Conservation (phyloP, 768 basidiomycete species). For the Xerocomellus dryophilus region DNA sequence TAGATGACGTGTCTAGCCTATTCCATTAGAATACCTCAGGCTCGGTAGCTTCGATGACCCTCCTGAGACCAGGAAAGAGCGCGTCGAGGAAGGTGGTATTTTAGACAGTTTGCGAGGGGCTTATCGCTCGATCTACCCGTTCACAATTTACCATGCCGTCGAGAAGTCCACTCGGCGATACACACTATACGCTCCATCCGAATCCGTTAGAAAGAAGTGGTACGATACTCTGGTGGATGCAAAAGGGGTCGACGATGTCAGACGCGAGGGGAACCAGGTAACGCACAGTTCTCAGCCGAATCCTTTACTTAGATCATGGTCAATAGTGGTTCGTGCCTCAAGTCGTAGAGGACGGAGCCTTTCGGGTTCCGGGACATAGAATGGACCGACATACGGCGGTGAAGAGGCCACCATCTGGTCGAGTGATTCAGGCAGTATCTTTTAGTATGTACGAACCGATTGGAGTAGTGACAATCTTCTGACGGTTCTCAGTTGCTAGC, state of each 20-base stretch:
- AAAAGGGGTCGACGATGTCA: slow-evolving; percentile 57
- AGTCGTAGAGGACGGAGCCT: slow-evolving; percentile 56
- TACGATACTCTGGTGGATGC: slow-evolving; percentile 55
- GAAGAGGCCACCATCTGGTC: slow-evolving; percentile 49
- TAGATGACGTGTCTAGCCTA: slow-evolving; percentile 49
- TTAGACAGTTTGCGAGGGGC: slow-evolving; percentile 54
- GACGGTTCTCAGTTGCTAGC: slow-evolving; percentile 37
- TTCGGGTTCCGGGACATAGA: slow-evolving; percentile 46
- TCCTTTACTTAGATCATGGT: slow-evolving; percentile 7
- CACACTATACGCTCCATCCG: slow-evolving; percentile 65
- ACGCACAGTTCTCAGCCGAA: background rate
- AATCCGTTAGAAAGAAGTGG: slow-evolving; percentile 63
- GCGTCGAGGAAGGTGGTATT: slow-evolving; percentile 53
- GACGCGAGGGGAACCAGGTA: slow-evolving; percentile 75
- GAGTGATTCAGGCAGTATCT: slow-evolving; percentile 54
- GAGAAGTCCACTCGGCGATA: slow-evolving; percentile 57
- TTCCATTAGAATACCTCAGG: slow-evolving; percentile 76
- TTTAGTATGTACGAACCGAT: slow-evolving; percentile 48
- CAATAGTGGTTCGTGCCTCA: slow-evolving; percentile 66
- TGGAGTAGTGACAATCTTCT: background rate
- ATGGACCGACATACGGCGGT: slow-evolving; percentile 27
- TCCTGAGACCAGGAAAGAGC: slow-evolving; percentile 63
- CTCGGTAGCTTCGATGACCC: slow-evolving; percentile 60
- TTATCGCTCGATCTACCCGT: slow-evolving; percentile 62
- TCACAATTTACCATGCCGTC: slow-evolving; percentile 72